These are phyloP conservation scores for Eimeria mitis DNA, from an alignment of 169 alveolate species.

Conservation along the genomic window DNA sequence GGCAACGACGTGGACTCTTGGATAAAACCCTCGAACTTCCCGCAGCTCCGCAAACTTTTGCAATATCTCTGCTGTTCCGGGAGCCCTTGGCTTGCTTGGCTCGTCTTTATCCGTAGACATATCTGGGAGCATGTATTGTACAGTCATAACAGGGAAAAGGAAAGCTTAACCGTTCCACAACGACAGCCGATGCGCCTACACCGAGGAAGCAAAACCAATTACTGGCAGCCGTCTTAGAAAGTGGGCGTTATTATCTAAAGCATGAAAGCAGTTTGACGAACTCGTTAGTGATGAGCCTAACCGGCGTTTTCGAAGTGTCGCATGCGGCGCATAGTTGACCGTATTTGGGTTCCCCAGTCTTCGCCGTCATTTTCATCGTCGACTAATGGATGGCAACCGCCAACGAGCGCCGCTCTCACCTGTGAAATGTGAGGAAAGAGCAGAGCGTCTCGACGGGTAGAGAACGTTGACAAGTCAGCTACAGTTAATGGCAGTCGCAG, in stretches of 20 bases:
- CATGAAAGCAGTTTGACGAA: neutral
- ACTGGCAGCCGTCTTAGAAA: neutral
- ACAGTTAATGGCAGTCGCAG: constrained; percentile 79
- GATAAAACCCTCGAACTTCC: constrained; percentile 74
- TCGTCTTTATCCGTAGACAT: constrained; percentile 5
- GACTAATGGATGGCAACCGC: constrained; percentile 27
- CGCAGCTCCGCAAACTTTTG: constrained; percentile 68
- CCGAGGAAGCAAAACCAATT: neutral
- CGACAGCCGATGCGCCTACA: neutral
- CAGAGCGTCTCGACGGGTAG: constrained; percentile 36
- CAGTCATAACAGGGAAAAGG: neutral
- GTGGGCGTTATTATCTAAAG: neutral
- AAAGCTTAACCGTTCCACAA: neutral
- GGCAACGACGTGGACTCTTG: constrained; percentile 62
- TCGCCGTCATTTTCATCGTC: neutral
- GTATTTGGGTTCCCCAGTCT: constrained; percentile 48
- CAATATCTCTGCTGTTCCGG: constrained; percentile 25
- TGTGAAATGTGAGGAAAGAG: constrained; percentile 76
- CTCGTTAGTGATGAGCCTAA: neutral
- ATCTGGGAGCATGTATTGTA: neutral
- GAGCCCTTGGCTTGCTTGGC: neutral
- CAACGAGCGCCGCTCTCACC: constrained; percentile 58
- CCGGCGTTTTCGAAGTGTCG: constrained; percentile 42
- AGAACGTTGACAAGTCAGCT: constrained; percentile 68
- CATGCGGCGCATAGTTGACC: constrained; percentile 48